Evolutionary conservation across 2,329 filamentous ascomycete genomes (phyloP).

Genomic region (Paramyrothecium sp.): DNA sequence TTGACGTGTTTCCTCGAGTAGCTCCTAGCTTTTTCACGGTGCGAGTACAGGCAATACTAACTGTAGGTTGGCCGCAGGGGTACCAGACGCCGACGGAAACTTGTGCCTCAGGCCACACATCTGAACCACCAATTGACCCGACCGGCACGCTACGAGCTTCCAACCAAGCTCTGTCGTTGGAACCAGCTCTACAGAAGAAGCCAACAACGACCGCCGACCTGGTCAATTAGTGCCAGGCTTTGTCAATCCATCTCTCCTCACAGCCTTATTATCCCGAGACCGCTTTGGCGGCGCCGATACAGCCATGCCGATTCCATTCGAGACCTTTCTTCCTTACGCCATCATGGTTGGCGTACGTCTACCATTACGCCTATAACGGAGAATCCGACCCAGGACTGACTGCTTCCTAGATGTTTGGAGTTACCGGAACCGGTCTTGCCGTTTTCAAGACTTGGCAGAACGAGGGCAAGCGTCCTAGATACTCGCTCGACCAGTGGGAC

Average conservation of each 20-base stretch:
- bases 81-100: not conserved
- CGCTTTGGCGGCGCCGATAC: constrained; percentile 26
- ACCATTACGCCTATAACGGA: constrained; percentile 5
- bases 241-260: constrained; percentile 4
- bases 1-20: not conserved
- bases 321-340: constrained; percentile 62
- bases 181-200: constrained; percentile 13
- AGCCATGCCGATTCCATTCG: constrained; percentile 62
- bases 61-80: constrained; percentile 14
- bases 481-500: constrained; percentile 63
- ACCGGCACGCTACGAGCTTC: constrained; percentile 23
- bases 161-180: constrained; percentile 19
- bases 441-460: constrained; percentile 57
- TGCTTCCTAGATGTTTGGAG: constrained; percentile 58
- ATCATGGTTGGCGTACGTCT: constrained; percentile 60
- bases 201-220: constrained; percentile 14
- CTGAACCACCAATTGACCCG: constrained; percentile 20
- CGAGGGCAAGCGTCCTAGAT: constrained; percentile 59
- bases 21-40: constrained; percentile 2
- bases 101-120: constrained; percentile 21
- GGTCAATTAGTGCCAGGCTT: constrained; percentile 18
- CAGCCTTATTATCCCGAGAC: constrained; percentile 18
- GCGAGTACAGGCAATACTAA: constrained; percentile 9
- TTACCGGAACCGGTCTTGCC: constrained; percentile 56
- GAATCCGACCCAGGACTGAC: constrained; percentile 16